A percentile compares a stretch with the other conserved stretches of the same genome.
Conservation (phyloP, 768 basidiomycete species). For the Mycena kentingensis region DNA sequence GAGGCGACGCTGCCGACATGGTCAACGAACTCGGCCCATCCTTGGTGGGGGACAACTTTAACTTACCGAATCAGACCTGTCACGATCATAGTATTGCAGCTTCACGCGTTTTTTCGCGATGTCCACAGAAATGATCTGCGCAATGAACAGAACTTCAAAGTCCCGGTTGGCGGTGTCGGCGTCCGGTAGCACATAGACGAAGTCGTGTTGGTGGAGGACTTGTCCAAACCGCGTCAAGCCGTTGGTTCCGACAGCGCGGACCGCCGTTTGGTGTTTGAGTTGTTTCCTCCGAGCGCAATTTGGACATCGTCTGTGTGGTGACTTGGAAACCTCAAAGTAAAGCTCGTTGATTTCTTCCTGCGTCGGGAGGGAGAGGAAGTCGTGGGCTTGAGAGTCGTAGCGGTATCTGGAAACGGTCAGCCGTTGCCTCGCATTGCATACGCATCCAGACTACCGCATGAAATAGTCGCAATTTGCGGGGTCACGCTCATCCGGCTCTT, state of each 20-base stretch:
- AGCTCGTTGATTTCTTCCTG: not conserved
- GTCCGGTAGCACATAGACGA: not conserved
- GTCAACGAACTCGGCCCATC: not conserved
- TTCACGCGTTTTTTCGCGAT: not conserved
- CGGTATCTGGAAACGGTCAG: constrained; percentile 39
- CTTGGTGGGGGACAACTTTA: not conserved
- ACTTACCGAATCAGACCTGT: not conserved
- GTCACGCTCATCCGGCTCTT: constrained; percentile 46
- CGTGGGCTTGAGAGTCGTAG: constrained; percentile 50
- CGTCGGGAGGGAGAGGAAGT: constrained; percentile 41
- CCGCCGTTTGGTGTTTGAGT: too few species aligned
- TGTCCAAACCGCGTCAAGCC: not conserved
- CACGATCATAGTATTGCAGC: not conserved
- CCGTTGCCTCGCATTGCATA: not conserved
- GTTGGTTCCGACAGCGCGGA: not conserved
- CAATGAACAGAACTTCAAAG: not conserved
- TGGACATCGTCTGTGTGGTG: not conserved
- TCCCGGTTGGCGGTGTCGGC: not conserved
- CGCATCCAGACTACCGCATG: constrained; percentile 38
- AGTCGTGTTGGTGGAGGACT: not conserved
- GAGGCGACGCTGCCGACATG: not conserved
- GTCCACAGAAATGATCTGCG: not conserved
- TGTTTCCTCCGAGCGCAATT: not conserved
- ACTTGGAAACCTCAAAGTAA: not conserved
- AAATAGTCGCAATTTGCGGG: constrained; percentile 49